A percentile compares a stretch with the other conserved stretches of the same genome.
Evolutionary conservation across 140 eudicot genomes (phyloP).

Genomic region (Ambrosia hybrid): DNA sequence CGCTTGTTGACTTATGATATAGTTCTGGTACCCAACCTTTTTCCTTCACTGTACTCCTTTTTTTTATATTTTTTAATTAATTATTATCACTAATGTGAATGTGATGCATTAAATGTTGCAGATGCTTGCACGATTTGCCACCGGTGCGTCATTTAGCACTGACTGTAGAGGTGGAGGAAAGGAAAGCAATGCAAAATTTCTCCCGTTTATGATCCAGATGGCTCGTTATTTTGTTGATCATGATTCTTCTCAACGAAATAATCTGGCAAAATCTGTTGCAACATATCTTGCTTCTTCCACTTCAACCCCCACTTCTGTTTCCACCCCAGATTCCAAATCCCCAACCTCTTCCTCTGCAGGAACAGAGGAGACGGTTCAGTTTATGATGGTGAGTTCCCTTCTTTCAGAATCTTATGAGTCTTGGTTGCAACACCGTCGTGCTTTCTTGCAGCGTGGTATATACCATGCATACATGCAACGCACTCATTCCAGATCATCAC

Average conservation of each 20-base stretch:
- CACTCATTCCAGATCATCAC: constrained; percentile 58
- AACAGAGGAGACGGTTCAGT: constrained; percentile 92
- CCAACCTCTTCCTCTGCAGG: constrained; percentile 50
- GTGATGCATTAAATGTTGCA: constrained; percentile 29
- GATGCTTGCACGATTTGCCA: constrained; percentile 99
- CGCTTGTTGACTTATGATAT: constrained; percentile 95
- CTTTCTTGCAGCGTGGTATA: constrained; percentile 89
- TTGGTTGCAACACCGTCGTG: constrained; percentile 85
- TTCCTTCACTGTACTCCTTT: too few relatives aligned
- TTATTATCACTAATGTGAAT: constrained; percentile 16
- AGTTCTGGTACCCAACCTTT: constrained; percentile 62
- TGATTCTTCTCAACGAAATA: constrained; percentile 69
- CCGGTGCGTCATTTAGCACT: constrained; percentile 86
- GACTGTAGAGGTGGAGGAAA: constrained; percentile 98
- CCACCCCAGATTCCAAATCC: constrained; percentile 53
- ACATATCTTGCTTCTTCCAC: constrained; percentile 67
- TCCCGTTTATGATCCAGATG: constrained; percentile 97
- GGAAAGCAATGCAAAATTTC: constrained; percentile 94
- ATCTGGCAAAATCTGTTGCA: constrained; percentile 56
- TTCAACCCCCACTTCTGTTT: constrained; percentile 41
- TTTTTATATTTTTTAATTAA: neutral
- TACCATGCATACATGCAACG: constrained; percentile 97
- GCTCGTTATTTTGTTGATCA: constrained; percentile 84
- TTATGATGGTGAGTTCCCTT: constrained; percentile 98
- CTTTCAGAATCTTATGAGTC: constrained; percentile 85